A percentile compares a stretch with the other conserved stretches of the same genome.
phyloP scores from a whole-genome alignment of 495 filamentous ascomycete genomes.

The Lepraria neglecta region DNA sequence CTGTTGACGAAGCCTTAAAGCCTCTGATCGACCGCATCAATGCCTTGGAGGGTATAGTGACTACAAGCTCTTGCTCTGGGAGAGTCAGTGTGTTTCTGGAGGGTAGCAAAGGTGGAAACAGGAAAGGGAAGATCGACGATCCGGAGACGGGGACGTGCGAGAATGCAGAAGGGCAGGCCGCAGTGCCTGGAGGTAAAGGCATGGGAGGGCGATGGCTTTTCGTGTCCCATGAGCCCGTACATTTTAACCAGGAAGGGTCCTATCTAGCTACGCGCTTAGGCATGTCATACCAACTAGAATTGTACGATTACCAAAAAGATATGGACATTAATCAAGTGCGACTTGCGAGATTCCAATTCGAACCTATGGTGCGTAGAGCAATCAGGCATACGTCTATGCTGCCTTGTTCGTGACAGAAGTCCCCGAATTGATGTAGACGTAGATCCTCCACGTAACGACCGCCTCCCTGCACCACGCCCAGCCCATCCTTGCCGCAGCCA shows the following conservation, averaged over 20 bases:
- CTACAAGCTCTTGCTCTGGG: conserved; percentile 87
- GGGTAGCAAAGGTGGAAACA: conserved; percentile 49
- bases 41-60: conserved; percentile 62
- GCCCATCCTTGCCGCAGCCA: conserved; percentile 60
- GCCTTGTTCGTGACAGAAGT: neutral
- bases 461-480: conserved; percentile 67
- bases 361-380: conserved; percentile 68
- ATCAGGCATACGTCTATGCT: neutral
- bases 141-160: conserved; percentile 13
- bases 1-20: conserved; percentile 69
- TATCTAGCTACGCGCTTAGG: conserved; percentile 35
- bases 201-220: conserved; percentile 77
- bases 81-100: conserved; percentile 80
- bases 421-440: neutral
- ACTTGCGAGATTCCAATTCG: conserved; percentile 84
- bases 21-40: conserved; percentile 73
- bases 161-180: conserved; percentile 33
- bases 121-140: conserved; percentile 2
- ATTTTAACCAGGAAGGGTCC: conserved; percentile 24
- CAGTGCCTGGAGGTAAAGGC: conserved; percentile 69
- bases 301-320: neutral
- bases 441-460: conserved; percentile 86
- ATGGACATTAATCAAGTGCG: conserved; percentile 35
- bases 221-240: conserved; percentile 72
- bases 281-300: neutral